Percentiles rank a stretch among this genome's conserved stretches.
phyloP scores from a whole-genome alignment of 2,329 filamentous ascomycete species.

The Aspergillus sclerotialis region DNA sequence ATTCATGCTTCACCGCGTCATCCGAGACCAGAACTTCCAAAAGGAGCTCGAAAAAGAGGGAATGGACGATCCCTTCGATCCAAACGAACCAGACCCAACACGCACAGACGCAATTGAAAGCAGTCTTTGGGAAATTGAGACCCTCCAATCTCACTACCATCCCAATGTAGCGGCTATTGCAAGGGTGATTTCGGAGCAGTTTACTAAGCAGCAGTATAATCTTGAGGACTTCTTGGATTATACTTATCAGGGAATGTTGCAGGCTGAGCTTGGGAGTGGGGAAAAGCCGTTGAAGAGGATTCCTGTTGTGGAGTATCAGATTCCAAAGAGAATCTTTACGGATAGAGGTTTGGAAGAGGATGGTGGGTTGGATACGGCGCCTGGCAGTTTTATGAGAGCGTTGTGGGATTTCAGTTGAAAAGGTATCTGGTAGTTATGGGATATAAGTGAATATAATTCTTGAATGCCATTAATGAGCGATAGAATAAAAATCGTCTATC shows the following conservation, averaged over 20 bases:
- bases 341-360: conserved; percentile 35
- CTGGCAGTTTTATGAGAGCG: conserved; percentile 28
- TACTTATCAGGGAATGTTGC: conserved; percentile 70
- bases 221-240: conserved; percentile 97
- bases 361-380: conserved; percentile 31
- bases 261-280: conserved; percentile 60
- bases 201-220: conserved; percentile 91
- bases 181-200: conserved; percentile 91
- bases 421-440: too few relatives aligned
- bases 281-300: conserved; percentile 75
- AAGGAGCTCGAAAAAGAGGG: conserved; percentile 55
- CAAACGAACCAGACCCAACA: conserved; percentile 72
- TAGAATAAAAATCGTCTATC: too few relatives aligned
- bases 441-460: too few relatives aligned
- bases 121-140: conserved; percentile 89
- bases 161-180: conserved; percentile 92
- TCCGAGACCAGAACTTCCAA: conserved; percentile 52
- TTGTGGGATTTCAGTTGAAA: conserved; percentile 31
- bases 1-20: conserved; percentile 87
- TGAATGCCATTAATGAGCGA: too few relatives aligned
- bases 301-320: conserved; percentile 88
- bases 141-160: conserved; percentile 87
- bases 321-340: conserved; percentile 74
- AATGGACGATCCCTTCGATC: conserved; percentile 69
- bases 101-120: conserved; percentile 83